Percentiles rank a stretch among this genome's conserved stretches.
phyloP scores from a whole-genome alignment of 1,139 yeast genomes.

The Yamadazyma spencermartinsiae region DNA sequence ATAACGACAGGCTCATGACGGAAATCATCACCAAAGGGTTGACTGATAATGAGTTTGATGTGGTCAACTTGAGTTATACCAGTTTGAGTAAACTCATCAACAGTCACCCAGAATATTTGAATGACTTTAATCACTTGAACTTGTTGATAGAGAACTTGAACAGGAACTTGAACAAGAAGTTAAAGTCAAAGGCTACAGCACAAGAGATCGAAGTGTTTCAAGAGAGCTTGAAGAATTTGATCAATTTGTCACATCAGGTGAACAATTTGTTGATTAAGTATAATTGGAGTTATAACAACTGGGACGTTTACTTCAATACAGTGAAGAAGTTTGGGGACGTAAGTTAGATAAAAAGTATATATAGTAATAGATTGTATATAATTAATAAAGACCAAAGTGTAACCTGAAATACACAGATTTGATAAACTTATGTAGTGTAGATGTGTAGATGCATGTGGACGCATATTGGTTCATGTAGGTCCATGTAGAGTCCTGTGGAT shows the following conservation, averaged over 20 bases:
- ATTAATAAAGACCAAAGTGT: too few species aligned
- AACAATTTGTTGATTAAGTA: conserved; percentile 17
- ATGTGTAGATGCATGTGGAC: too few species aligned
- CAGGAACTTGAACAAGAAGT: conserved; percentile 34
- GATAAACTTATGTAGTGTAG: too few species aligned
- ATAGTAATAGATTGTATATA: too few species aligned
- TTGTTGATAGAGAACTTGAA: conserved; percentile 25
- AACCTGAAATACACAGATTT: too few species aligned
- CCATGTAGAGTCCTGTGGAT: too few species aligned
- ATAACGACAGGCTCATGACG: conserved; percentile 25
- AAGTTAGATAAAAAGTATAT: conserved; percentile 10
- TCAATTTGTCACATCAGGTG: conserved; percentile 25
- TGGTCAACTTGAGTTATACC: conserved; percentile 37
- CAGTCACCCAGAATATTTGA: conserved; percentile 22
- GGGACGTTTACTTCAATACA: conserved; percentile 18
- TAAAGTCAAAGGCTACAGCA: conserved; percentile 43
- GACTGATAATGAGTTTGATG: conserved; percentile 40
- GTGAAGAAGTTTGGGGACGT: conserved; percentile 9
- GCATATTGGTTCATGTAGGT: too few species aligned
- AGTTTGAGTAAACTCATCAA: conserved; percentile 31
- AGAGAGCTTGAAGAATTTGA: conserved; percentile 31
- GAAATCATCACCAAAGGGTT: conserved; percentile 36
- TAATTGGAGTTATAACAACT: conserved; percentile 16
- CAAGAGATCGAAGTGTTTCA: conserved; percentile 42
- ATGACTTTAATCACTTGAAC: conserved; percentile 20